Conservation (phyloP, 2,329 filamentous ascomycete genomes). For the Sporothrix protearum region DNA sequence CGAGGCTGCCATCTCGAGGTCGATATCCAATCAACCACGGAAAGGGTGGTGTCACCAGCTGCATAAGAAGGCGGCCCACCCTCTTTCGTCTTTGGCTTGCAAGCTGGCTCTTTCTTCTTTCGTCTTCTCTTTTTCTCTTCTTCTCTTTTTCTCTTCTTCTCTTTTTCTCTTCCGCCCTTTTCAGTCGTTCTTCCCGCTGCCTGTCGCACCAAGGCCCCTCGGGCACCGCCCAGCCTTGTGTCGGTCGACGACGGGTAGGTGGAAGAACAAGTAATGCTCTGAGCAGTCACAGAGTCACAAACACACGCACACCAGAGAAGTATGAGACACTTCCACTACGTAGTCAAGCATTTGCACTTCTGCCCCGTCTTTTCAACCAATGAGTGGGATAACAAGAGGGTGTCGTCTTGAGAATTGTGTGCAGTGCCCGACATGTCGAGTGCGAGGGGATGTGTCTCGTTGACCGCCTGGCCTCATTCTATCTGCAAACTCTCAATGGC, state of each 20-base stretch:
- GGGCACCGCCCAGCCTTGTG: not conserved
- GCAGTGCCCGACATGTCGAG: not conserved
- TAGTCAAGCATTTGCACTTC: not conserved
- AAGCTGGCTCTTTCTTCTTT: not conserved
- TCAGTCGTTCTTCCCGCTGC: not conserved
- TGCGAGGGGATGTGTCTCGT: not conserved
- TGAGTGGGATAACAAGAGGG: not conserved
- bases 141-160: no score
- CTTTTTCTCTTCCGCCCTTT: no score
- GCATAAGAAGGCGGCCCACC: not conserved
- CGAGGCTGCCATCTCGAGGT: not conserved
- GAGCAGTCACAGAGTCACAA: no score
- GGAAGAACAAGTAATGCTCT: not conserved
- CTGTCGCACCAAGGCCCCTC: not conserved
- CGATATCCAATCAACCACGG: not conserved
- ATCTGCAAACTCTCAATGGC: not conserved
- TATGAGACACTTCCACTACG: not conserved
- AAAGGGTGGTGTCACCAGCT: not conserved
- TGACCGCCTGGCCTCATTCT: not conserved
- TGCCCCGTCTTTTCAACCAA: not conserved
- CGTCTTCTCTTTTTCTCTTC: no score
- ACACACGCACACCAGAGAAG: no score
- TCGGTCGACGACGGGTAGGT: no score
- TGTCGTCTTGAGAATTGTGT: not conserved
- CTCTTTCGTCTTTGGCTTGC: not conserved